Base-by-base conservation (phyloP, 257 asterid species). In the Echites panduratus region DNA sequence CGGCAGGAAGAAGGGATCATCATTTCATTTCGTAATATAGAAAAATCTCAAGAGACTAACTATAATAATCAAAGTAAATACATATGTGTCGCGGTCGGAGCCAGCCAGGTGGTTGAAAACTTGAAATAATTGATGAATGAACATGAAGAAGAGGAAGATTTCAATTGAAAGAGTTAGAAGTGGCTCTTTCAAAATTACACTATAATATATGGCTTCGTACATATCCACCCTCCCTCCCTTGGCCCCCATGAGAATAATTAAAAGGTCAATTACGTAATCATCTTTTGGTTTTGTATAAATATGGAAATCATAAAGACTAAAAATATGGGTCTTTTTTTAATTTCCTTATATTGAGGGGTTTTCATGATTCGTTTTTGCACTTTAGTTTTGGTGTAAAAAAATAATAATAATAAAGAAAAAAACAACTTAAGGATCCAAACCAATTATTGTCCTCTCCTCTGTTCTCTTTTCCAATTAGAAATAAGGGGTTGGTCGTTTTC, bases 391-490 rank as follows among this genome's bases (percentile, higher is more conserved):
- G 66, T 71, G 69, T 54, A 62, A 48, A 62, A 49, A 32, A 32
- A 32, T 1, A 32, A 32, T n/a, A n/a, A n/a, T n/a, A n/a, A n/a
- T n/a, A n/a, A 32, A 32, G 3, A 32, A 32, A 32, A 32, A 32
- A 62, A 49, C 65, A 71, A 73, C 32, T 68, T 43, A 43, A 64
- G 76, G 79, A 68, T 66, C 88, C 88, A n/a, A n/a, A n/a, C n/a
- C n/a, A 85, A 89, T 87, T 72, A 86, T 85, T 81, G 87, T 27
- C 63, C 75, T n/a, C n/a, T n/a, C n/a, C n/a, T n/a, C n/a, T n/a
- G n/a, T n/a, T n/a, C n/a, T 29, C 65, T 38, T 27, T 24, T 29
- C 24, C 40, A 29, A 43, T 35, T 66, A 45, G 6, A 29, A 27
- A 16, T 20, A 62, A 50, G 58, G 76, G 75, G 78, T 41, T 71